Base-by-base conservation (phyloP, 2,329 filamentous ascomycete genomes). In the Nannizziopsis barbatae region DNA sequence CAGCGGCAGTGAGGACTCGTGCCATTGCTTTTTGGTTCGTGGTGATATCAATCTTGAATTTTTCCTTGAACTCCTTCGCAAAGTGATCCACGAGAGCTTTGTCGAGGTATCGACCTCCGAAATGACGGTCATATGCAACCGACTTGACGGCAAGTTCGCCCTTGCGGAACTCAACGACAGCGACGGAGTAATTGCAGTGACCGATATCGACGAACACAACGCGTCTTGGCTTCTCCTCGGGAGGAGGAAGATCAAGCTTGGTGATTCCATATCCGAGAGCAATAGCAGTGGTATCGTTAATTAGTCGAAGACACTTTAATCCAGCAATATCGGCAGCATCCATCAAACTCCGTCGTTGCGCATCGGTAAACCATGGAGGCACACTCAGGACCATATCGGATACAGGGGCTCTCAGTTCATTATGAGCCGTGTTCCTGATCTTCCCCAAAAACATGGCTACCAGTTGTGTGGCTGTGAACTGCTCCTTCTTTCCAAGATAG, bases 231-330 rank as follows among this genome's bases (percentile, higher is more conserved):
- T 87, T 87, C 80, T 96, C 89, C 61, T 96, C 92, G 37, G 83
- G 76, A 22, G 74, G 73, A 50, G 89, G 92, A 31, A 98, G 81
- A 67, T 98, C 92, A 53, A 89, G 77, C 77, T 98, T 96, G 61
- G 92, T 95, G 74, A 98, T 96, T 66, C 92, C 92, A 68, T 88
- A 98, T 56, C 92, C 92, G 40, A 98, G 81, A 54, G 92, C 92
- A 55, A 89, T 88, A 52, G 92, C 92, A 45, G 92, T 96, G 58
- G 87, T 95, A 72, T 96, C 92, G 73, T 98, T 98, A 76, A 98
- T 93, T 55, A 98, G 76, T 53, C 92, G 82, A 56, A 98, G 82
- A 35, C 89, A 76, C 73, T 94, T 95, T 61, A 98, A 77, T 52
- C 89, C 90, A 50, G 90, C 87, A 60, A 98, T 86, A 65, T 96